A percentile compares a stretch with the other conserved stretches of the same genome.
phyloP scores from a whole-genome alignment of 169 alveolate species.

The Plasmodium falciparum region DNA sequence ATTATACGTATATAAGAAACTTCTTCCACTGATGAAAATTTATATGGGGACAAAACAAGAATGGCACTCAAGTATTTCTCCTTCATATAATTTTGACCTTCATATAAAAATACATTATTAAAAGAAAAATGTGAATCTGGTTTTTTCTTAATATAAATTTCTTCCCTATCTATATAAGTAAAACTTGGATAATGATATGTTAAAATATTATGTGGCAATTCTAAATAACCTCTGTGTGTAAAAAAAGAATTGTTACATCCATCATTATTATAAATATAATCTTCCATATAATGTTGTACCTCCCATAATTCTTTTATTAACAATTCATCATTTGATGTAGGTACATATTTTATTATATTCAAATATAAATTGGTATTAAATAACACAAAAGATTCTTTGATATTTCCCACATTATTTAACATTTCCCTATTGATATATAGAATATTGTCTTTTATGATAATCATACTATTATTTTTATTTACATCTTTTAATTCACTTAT shows the following conservation, averaged over 20 bases:
- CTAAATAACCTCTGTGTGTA: slow-evolving; percentile 23
- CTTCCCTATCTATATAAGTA: slow-evolving; percentile 16
- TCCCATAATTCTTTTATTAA: not conserved
- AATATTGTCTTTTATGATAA: not conserved
- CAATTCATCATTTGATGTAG: not conserved
- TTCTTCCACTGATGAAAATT: slow-evolving; percentile 6
- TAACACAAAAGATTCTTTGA: not conserved
- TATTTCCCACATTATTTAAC: not conserved
- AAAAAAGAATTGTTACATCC: not conserved
- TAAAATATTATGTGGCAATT: not conserved
- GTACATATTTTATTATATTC: not conserved
- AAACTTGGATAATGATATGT: slow-evolving; percentile 51
- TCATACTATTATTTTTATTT: too few relatives aligned
- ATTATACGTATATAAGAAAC: slow-evolving; percentile 22
- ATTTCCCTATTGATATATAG: not conserved
- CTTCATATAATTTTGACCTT: slow-evolving; percentile 11
- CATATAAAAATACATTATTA: slow-evolving; percentile 47
- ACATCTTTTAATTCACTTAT: slow-evolving; percentile 1
- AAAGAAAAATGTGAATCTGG: slow-evolving; percentile 20
- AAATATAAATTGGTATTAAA: slow-evolving; percentile 5
- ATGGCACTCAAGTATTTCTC: slow-evolving; percentile 40
- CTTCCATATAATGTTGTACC: not conserved
- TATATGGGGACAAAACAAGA: slow-evolving; percentile 29
- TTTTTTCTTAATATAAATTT: slow-evolving; percentile 34
- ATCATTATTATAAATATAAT: not conserved